Evolutionary conservation across 768 basidiomycete species (phyloP).

Genomic region (Naganishia vishniacii): DNA sequence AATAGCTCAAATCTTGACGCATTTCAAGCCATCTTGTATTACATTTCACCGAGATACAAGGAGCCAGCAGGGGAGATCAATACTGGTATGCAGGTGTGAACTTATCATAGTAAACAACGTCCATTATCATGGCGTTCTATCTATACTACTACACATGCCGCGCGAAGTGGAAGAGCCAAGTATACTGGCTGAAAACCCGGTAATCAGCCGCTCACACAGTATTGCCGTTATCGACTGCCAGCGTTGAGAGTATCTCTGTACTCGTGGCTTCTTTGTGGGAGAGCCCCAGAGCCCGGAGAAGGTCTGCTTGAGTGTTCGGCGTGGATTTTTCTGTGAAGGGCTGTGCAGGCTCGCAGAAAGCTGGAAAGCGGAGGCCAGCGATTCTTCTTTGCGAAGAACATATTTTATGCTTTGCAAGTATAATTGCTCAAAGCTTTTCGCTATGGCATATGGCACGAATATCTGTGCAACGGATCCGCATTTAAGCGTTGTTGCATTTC

Average conservation of each 20-base stretch:
- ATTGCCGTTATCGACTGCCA: no score
- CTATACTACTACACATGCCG: background rate
- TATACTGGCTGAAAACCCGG: background rate
- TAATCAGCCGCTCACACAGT: no score
- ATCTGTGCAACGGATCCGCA: slow-evolving; percentile 13
- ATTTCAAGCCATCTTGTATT: slow-evolving; percentile 13
- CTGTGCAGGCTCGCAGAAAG: background rate
- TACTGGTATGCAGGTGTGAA: background rate
- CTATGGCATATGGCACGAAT: slow-evolving; percentile 9
- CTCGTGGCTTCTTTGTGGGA: slow-evolving; percentile 8
- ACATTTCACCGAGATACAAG: slow-evolving; percentile 19
- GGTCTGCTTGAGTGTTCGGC: background rate
- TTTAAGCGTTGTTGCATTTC: no score
- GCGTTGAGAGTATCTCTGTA: background rate
- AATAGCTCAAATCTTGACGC: background rate
- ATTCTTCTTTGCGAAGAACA: background rate
- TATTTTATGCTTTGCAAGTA: background rate
- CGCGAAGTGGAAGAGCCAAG: background rate
- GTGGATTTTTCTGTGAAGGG: background rate
- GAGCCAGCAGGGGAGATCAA: slow-evolving; percentile 15
- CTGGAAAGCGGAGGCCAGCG: background rate
- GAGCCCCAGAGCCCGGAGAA: background rate
- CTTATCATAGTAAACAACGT: background rate
- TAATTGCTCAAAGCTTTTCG: slow-evolving; percentile 3
- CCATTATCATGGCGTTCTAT: background rate